Conservation (phyloP, 805 yeast genomes). For the Schizosaccharomyces japonicus region DNA sequence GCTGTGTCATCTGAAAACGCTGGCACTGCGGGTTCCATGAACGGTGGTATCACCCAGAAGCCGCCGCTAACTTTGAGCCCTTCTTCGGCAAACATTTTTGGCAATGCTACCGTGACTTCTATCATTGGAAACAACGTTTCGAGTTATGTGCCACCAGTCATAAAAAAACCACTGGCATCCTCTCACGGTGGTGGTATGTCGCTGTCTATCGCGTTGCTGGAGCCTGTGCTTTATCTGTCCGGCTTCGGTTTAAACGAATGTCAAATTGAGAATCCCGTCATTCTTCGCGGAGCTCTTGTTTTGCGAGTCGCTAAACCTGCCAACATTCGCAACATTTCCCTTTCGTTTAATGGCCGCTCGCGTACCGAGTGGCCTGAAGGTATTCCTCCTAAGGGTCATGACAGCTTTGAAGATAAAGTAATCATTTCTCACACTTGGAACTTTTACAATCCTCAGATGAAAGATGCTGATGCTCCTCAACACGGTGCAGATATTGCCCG, state of each 20-base stretch:
- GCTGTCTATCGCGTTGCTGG: slow-evolving; percentile 53
- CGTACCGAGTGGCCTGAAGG: slow-evolving; percentile 97
- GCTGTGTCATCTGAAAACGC: too few relatives aligned
- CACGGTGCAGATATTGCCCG: slow-evolving; percentile 21
- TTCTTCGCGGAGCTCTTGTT: slow-evolving; percentile 58
- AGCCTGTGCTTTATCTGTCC: slow-evolving; percentile 53
- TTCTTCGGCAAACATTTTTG: not conserved
- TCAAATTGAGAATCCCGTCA: slow-evolving; percentile 43
- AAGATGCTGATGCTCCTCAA: slow-evolving; percentile 17
- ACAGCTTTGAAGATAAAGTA: slow-evolving; percentile 38
- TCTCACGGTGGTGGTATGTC: slow-evolving; percentile 28
- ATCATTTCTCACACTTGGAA: slow-evolving; percentile 77
- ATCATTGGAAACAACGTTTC: slow-evolving; percentile 3
- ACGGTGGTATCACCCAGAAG: not conserved
- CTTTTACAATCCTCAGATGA: slow-evolving; percentile 30
- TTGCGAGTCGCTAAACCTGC: slow-evolving; percentile 47
- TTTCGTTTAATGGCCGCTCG: slow-evolving; percentile 42
- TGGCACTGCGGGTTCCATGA: too few relatives aligned
- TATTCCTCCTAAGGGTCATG: slow-evolving; percentile 66
- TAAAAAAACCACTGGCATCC: slow-evolving; percentile 11
- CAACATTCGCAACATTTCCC: slow-evolving; percentile 37
- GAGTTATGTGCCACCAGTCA: slow-evolving; percentile 1
- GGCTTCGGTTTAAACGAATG: slow-evolving; percentile 54
- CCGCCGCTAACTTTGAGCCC: slow-evolving; percentile 1
- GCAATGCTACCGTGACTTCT: not conserved